These are phyloP conservation scores for Vanrija sp. DNA, from an alignment of 1,284 basidiomycete genomes.

Conservation along the genomic window DNA sequence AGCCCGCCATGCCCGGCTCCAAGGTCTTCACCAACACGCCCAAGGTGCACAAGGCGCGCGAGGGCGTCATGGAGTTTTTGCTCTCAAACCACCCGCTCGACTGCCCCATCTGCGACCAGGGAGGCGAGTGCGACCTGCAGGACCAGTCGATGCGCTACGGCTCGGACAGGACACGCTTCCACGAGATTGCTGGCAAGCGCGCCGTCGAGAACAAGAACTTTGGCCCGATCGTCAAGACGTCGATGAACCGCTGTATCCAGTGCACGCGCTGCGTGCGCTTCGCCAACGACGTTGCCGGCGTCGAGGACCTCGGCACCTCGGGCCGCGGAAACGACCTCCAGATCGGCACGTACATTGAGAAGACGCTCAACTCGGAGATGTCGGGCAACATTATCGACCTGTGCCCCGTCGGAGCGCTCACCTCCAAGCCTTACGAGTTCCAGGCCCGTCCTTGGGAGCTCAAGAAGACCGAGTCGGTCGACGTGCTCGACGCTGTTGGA, in stretches of 20 bases:
- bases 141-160: slow-evolving; percentile 99
- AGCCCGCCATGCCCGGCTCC: slow-evolving; percentile 95
- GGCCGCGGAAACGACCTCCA: slow-evolving; percentile 98
- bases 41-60: slow-evolving; percentile 82
- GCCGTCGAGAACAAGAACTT: slow-evolving; percentile 98
- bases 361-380: slow-evolving; percentile 95
- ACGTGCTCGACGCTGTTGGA: slow-evolving; percentile 97
- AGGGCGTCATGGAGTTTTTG: slow-evolving; percentile 99
- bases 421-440: slow-evolving; percentile 97
- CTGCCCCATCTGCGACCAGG: slow-evolving; percentile 97
- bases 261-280: slow-evolving; percentile 99
- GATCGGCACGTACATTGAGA: slow-evolving; percentile 98
- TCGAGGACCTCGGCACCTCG: slow-evolving; percentile 94
- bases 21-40: slow-evolving; percentile 96
- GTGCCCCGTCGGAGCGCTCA: slow-evolving; percentile 92
- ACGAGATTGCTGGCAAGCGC: slow-evolving; percentile 96
- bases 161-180: slow-evolving; percentile 93
- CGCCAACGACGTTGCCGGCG: slow-evolving; percentile 97
- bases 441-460: slow-evolving; percentile 97
- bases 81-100: slow-evolving; percentile 96
- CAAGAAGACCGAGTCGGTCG: slow-evolving; percentile 95
- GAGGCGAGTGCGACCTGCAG: slow-evolving; percentile 97
- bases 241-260: slow-evolving; percentile 99
- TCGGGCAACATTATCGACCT: slow-evolving; percentile 97
- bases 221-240: slow-evolving; percentile 95